phyloP scores from a whole-genome alignment of 257 asterid species.

The Penstemon eatonii region DNA sequence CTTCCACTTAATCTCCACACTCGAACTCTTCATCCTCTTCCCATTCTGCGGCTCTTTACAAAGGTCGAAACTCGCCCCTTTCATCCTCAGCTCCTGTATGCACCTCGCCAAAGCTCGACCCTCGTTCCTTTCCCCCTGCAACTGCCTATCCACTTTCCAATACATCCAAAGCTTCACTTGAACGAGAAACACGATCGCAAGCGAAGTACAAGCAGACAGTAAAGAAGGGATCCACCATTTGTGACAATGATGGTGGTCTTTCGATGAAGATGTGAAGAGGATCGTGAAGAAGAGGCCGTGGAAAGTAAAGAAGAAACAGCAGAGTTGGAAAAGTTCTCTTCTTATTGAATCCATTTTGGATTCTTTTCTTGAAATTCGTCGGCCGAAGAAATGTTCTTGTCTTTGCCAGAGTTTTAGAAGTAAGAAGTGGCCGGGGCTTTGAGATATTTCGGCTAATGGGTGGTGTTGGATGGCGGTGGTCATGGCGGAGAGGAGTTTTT shows the following conservation, averaged over 20 bases:
- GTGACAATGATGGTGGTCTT: conserved; percentile 30
- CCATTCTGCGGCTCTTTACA: conserved; percentile 70
- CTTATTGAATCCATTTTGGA: conserved; percentile 54
- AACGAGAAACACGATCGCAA: conserved; percentile 50
- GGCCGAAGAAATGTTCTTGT: conserved; percentile 63
- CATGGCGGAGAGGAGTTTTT: conserved; percentile 35
- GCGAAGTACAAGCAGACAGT: conserved; percentile 46
- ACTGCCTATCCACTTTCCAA: conserved; percentile 68
- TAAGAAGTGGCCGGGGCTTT: conserved; percentile 86
- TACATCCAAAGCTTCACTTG: conserved; percentile 72
- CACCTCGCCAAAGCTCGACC: conserved; percentile 69
- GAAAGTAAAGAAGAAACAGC: conserved; percentile 71
- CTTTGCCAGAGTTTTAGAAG: conserved; percentile 97
- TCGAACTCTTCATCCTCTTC: conserved; percentile 91
- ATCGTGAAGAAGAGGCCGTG: conserved; percentile 67
- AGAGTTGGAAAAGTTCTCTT: conserved; percentile 73
- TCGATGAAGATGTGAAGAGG: conserved; percentile 54
- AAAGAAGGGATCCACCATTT: conserved; percentile 87
- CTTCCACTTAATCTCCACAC: conserved; percentile 95
- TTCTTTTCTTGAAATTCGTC: conserved; percentile 61
- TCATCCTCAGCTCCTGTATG: conserved; percentile 93
- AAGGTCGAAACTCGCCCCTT: conserved; percentile 82
- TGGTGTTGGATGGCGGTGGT: conserved; percentile 59
- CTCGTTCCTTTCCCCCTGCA: conserved; percentile 71
- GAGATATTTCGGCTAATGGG: conserved; percentile 84